A percentile compares a stretch with the other conserved stretches of the same genome.
Conservation (phyloP, 306 rosid genomes). For the Citrullus colocynthis region DNA sequence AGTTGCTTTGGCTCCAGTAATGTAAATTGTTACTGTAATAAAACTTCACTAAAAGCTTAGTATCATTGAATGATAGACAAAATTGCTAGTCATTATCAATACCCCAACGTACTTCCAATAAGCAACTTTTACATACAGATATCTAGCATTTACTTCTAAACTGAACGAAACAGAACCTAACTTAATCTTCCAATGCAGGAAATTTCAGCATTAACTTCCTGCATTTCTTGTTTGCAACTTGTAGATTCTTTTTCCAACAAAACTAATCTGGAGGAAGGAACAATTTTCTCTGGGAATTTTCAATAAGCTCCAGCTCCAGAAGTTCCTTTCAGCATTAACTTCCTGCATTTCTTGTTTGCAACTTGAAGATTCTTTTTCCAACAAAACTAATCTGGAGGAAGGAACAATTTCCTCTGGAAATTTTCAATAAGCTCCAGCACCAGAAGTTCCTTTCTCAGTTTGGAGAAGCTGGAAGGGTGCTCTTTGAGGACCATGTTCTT, state of each 20-base stretch:
- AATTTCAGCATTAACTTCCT: background rate
- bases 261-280: background rate
- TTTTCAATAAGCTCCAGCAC: background rate
- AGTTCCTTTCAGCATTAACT: background rate
- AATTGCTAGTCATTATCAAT: background rate
- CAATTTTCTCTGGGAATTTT: background rate
- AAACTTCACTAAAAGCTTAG: background rate
- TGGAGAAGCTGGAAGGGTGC: background rate
- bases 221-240: background rate
- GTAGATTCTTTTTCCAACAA: background rate
- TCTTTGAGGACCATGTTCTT: background rate
- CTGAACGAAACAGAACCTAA: background rate
- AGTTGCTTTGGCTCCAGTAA: background rate
- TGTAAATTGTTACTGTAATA: background rate
- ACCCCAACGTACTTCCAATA: background rate
- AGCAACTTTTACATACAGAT: background rate
- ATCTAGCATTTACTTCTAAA: background rate
- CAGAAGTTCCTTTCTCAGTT: background rate
- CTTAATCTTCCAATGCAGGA: background rate
- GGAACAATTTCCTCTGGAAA: background rate
- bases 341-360: background rate
- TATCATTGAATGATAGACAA: background rate
- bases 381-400: background rate
- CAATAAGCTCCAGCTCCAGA: background rate
- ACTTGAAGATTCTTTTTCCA: background rate